Conservation (phyloP, 768 basidiomycete species). For the Candolleomyces aberdarensis region DNA sequence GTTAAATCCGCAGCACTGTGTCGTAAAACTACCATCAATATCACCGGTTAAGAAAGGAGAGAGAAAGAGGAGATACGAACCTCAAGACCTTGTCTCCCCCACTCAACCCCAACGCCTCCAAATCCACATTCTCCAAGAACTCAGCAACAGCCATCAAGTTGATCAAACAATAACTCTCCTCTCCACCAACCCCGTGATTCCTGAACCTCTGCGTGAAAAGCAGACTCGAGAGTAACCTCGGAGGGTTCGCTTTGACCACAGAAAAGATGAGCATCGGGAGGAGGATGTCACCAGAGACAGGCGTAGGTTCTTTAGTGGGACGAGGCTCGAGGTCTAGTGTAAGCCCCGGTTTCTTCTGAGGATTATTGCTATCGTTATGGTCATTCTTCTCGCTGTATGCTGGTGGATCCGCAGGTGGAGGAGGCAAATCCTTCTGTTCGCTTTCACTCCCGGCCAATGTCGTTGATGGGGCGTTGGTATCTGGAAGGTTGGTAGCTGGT, state of each 20-base stretch:
- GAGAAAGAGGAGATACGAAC: slow-evolving; percentile 29
- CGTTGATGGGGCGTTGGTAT: not conserved
- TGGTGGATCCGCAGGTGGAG: not conserved
- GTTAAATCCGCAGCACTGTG: slow-evolving; percentile 72
- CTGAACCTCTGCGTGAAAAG: slow-evolving; percentile 61
- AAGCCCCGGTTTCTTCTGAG: slow-evolving; percentile 1
- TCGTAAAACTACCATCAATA: not conserved
- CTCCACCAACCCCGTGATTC: slow-evolving; percentile 62
- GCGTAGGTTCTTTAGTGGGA: slow-evolving; percentile 34
- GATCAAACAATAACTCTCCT: slow-evolving; percentile 90
- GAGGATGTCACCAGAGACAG: slow-evolving; percentile 83
- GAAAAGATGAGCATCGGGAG: slow-evolving; percentile 92
- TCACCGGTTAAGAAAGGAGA: slow-evolving; percentile 1
- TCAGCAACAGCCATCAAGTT: slow-evolving; percentile 95
- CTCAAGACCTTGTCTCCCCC: slow-evolving; percentile 57
- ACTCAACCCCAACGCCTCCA: slow-evolving; percentile 60
- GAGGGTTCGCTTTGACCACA: slow-evolving; percentile 90
- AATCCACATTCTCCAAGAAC: slow-evolving; percentile 92
- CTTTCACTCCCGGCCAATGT: not conserved
- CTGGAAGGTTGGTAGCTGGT: not conserved
- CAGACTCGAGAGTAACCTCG: slow-evolving; percentile 71
- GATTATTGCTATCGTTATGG: too few relatives aligned
- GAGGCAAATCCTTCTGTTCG: not conserved
- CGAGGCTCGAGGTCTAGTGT: slow-evolving; percentile 14
- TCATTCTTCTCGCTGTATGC: not conserved